Evolutionary conservation across 805 yeast species (phyloP), one percentile per base, ranked within the genome.

Genomic region (Myxozyma neglecta): DNA sequence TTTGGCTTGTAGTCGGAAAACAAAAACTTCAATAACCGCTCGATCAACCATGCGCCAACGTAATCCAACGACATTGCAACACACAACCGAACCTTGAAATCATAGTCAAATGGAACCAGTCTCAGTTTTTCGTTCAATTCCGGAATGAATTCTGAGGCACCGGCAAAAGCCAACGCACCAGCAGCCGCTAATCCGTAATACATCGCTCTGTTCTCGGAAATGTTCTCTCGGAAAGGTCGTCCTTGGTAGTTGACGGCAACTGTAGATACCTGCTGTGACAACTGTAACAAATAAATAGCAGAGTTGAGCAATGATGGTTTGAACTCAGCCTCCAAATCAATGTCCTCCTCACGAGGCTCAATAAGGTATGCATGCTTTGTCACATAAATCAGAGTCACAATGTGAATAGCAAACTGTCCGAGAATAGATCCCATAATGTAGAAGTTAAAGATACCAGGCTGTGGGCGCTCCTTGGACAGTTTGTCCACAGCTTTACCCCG

Each of bases 181-280:
- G 93, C 97, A 68, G 97, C 97, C 42, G 93, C 73, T 60, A 94
- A 81, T 29, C 99, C 99, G 70, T 90, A 93, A 78, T 88, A 93
- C 98, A 94, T 94, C 68, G 97, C 98, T 76, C 87, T 89, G 78
- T 94, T 94, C 75, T 88, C 96, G 57, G 80, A 80, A 70, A 94
- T 88, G 60, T 90, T 85, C 77, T 94, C 97, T 75, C 96, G 87
- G 80, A 94, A 94, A 59, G 99, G 99, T 69, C 88, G 86, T 58
- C 99, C 99, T 79, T 90, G 96, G 76, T 94, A 94, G 78, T 94
- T 94, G 61, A 94, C 97, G 20, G 97, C 97, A 80, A 92, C 94
- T 0, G 99, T 94, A 14, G 97, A 90, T 56, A 94, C 96, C 76
- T 94, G 97, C 79, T 94, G 98, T 18, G 96, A 93, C 71, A 94